Evolutionary conservation across 257 asterid species (phyloP).

Genomic region (Jaltomata sinuosa): DNA sequence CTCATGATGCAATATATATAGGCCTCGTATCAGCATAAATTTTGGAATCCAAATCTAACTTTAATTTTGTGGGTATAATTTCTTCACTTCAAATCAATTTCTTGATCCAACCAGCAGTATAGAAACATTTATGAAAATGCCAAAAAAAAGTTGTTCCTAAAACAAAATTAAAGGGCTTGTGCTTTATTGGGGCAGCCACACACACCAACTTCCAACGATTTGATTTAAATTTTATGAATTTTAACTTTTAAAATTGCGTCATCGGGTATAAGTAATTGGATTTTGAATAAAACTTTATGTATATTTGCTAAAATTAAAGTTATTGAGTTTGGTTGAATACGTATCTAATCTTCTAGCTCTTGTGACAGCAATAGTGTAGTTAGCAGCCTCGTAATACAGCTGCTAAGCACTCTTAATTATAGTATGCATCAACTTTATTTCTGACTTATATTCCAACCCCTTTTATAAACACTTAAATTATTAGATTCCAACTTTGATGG

Average conservation of each 20-base stretch:
- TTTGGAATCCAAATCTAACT: slow-evolving; percentile 1
- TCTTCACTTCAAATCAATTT: background rate
- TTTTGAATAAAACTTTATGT: background rate
- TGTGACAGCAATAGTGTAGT: background rate
- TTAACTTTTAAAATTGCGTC: no score
- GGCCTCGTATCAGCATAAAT: background rate
- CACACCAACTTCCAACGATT: background rate
- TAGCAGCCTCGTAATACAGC: background rate
- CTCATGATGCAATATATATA: background rate
- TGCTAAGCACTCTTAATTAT: background rate
- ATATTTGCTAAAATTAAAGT: background rate
- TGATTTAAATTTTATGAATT: background rate
- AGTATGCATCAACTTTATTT: background rate
- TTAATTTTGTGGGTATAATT: background rate
- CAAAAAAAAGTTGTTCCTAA: background rate
- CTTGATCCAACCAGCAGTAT: background rate
- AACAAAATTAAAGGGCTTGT: background rate
- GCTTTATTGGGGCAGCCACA: background rate
- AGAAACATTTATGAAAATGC: background rate
- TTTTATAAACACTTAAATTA: background rate
- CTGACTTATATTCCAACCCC: background rate
- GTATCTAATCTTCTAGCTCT: background rate
- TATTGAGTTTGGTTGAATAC: background rate
- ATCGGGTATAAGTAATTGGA: background rate
- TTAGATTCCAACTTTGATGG: background rate